phyloP scores from a whole-genome alignment of 1,139 yeast species.

The Geotrichum europaeum region DNA sequence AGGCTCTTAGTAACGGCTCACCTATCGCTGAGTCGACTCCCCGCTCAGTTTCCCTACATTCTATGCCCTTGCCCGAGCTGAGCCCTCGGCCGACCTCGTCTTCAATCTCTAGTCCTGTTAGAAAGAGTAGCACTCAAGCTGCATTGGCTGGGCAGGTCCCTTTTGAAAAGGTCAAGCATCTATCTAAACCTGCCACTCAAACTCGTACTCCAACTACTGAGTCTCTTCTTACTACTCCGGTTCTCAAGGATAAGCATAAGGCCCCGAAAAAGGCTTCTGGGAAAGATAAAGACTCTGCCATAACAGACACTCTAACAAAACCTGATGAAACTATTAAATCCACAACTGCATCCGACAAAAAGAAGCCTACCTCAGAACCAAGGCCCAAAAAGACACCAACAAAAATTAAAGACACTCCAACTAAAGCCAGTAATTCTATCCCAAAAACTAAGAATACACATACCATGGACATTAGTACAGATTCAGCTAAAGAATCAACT shows the following conservation, averaged over 20 bases:
- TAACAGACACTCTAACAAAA: neutral
- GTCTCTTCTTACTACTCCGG: neutral
- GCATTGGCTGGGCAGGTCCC: neutral
- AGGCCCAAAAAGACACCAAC: neutral
- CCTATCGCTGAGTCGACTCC: slow-evolving; percentile 9
- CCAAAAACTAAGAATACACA: neutral
- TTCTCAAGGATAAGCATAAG: neutral
- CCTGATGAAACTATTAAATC: neutral
- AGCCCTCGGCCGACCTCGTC: neutral
- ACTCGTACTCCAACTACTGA: neutral
- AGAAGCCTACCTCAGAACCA: neutral
- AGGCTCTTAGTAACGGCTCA: neutral
- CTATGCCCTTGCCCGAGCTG: slow-evolving; percentile 9
- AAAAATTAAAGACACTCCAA: neutral
- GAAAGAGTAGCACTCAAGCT: slow-evolving; percentile 5
- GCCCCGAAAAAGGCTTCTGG: neutral
- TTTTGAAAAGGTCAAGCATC: neutral
- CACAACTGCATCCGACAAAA: neutral
- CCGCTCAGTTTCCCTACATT: slow-evolving; percentile 6
- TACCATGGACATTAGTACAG: neutral
- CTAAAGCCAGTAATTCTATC: neutral
- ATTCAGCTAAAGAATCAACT: neutral
- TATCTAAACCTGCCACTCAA: neutral
- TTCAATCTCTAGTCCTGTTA: slow-evolving; percentile 3
- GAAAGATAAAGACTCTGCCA: neutral